Percentiles rank a stretch among this genome's conserved stretches.
Conservation (phyloP, 2,329 filamentous ascomycete genomes). For the Colletotrichum truncatum region DNA sequence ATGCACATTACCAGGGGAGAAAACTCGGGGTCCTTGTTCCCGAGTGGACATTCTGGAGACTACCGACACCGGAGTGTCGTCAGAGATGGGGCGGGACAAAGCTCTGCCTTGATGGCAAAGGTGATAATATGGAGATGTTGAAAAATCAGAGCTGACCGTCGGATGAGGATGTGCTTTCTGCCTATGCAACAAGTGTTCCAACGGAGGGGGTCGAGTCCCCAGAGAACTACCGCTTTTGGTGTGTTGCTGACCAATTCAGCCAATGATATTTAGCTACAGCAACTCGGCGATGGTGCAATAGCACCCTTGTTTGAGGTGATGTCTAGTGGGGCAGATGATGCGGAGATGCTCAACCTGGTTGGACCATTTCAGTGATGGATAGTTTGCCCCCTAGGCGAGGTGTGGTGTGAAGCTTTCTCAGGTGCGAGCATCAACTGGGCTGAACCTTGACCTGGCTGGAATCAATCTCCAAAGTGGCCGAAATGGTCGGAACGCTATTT, state of each 20-base stretch:
- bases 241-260: neutral
- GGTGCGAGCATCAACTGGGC: neutral
- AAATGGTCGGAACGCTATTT: neutral
- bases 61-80: slow-evolving; percentile 20
- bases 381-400: neutral
- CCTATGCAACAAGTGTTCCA: slow-evolving; percentile 15
- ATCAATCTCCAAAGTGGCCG: neutral
- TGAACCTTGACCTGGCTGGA: slow-evolving; percentile 2
- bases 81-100: slow-evolving; percentile 19
- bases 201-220: slow-evolving; percentile 8
- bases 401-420: slow-evolving; percentile 19
- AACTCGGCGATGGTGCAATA: slow-evolving; percentile 32
- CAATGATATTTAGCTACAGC: slow-evolving; percentile 29
- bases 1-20: neutral
- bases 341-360: slow-evolving; percentile 26
- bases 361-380: neutral
- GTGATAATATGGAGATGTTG: slow-evolving; percentile 23
- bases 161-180: neutral
- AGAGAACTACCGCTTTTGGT: slow-evolving; percentile 22
- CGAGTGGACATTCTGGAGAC: slow-evolving; percentile 4
- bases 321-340: slow-evolving; percentile 5
- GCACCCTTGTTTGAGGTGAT: slow-evolving; percentile 30
- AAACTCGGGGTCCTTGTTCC: slow-evolving; percentile 7
- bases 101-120: slow-evolving; percentile 16
- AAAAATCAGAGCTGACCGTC: slow-evolving; percentile 26